Percentiles rank a stretch among this genome's conserved stretches.
Evolutionary conservation across 345 rosid genomes (phyloP).

Genomic region (Raphanus raphanistrum): DNA sequence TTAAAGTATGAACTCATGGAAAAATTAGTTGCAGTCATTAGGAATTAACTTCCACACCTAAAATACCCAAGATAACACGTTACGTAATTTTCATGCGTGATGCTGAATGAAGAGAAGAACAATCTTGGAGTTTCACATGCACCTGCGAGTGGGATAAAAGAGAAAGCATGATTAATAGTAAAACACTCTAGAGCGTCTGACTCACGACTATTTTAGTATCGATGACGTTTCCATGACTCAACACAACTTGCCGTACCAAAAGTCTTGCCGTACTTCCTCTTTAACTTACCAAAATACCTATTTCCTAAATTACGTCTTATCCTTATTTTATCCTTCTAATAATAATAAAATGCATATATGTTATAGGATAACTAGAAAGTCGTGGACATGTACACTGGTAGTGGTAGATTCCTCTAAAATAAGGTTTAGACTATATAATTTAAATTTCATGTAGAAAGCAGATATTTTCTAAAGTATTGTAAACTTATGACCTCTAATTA

Average conservation of each 20-base stretch:
- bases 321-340: not conserved
- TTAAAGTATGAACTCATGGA: constrained; percentile 18
- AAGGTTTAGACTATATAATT: not conserved
- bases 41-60: constrained; percentile 26
- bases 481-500: not conserved
- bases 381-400: not conserved
- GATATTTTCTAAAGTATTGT: not conserved
- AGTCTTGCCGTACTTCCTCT: constrained; percentile 32
- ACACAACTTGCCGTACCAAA: constrained; percentile 41
- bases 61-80: constrained; percentile 22
- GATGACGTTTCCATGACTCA: constrained; percentile 21
- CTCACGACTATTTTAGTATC: constrained; percentile 34
- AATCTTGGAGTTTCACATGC: not conserved
- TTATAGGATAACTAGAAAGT: not conserved
- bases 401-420: not conserved
- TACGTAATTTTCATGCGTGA: constrained; percentile 29
- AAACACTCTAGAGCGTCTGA: constrained; percentile 45
- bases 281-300: constrained; percentile 26
- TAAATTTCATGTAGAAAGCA: not conserved
- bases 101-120: constrained; percentile 18
- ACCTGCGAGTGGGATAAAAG: constrained; percentile 17
- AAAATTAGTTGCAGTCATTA: not conserved
- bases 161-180: constrained; percentile 22
- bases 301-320: constrained; percentile 4
- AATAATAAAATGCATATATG: not conserved